phyloP scores from a whole-genome alignment of 371 early-diverging fungal species.

The Mucor sp. region DNA sequence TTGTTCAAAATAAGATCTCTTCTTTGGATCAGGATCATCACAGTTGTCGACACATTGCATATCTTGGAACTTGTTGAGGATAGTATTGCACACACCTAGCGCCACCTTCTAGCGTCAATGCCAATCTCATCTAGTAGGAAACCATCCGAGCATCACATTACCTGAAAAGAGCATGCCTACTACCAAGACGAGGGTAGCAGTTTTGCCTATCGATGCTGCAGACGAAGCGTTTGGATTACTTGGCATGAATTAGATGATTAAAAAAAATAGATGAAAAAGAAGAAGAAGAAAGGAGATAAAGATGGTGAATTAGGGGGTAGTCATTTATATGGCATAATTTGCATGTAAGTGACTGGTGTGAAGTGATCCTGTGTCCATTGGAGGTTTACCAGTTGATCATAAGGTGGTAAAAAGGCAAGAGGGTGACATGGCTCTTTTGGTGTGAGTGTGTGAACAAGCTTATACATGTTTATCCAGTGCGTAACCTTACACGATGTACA shows the following conservation, averaged over 20 bases:
- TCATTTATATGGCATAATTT: neutral
- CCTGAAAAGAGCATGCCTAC: constrained; percentile 83
- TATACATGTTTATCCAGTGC: neutral
- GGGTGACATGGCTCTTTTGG: neutral
- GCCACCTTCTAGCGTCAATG: neutral
- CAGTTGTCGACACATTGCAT: constrained; percentile 90
- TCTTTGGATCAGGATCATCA: constrained; percentile 73
- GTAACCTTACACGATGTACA: neutral
- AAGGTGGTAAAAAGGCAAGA: neutral
- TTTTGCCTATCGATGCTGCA: neutral
- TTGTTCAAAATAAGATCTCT: constrained; percentile 86
- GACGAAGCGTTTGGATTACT: constrained; percentile 1
- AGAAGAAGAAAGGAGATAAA: neutral
- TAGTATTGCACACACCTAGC: constrained; percentile 73
- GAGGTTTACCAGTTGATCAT: neutral
- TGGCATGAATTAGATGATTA: neutral
- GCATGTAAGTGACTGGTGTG: neutral
- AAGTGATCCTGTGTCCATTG: neutral
- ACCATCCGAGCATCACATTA: constrained; percentile 23
- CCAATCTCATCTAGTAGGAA: neutral
- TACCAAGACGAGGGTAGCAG: constrained; percentile 43
- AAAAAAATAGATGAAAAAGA: neutral
- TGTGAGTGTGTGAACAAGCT: neutral
- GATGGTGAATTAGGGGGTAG: neutral
- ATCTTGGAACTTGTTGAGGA: constrained; percentile 85